These are phyloP conservation scores for Fusarium brevicatenulatum DNA, from an alignment of 2,329 filamentous ascomycete genomes.

Conservation along the genomic window DNA sequence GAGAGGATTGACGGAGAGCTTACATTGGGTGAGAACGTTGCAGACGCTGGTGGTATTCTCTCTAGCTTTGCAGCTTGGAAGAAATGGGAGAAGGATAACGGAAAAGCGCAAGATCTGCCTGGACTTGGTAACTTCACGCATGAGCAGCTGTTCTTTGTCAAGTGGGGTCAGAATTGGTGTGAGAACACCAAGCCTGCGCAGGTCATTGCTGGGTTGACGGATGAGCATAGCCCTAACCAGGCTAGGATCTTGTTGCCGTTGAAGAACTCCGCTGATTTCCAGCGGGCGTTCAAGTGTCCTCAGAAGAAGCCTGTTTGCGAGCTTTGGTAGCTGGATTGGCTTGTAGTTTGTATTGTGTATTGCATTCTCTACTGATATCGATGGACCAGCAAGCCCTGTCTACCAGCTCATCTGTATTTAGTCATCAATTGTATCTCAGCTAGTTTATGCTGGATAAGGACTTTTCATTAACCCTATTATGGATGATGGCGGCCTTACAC, in stretches of 20 bases:
- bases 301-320: slow-evolving; percentile 74
- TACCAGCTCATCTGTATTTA: no score
- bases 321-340: slow-evolving; percentile 64
- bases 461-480: no score
- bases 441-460: no score
- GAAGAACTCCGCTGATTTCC: slow-evolving; percentile 74
- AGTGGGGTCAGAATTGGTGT: slow-evolving; percentile 74
- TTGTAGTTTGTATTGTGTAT: not conserved
- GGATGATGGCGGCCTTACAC: no score
- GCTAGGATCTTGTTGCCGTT: slow-evolving; percentile 72
- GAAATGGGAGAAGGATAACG: slow-evolving; percentile 60
- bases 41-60: slow-evolving; percentile 73
- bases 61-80: slow-evolving; percentile 74
- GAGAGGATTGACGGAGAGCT: slow-evolving; percentile 70
- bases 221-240: slow-evolving; percentile 72
- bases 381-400: fast-evolving
- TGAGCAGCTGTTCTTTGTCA: slow-evolving; percentile 76
- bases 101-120: slow-evolving; percentile 63
- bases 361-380: not conserved
- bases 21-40: slow-evolving; percentile 76
- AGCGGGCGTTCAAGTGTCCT: slow-evolving; percentile 73
- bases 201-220: slow-evolving; percentile 66
- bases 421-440: not conserved
- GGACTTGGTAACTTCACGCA: slow-evolving; percentile 71
- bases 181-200: slow-evolving; percentile 69